Evolutionary conservation across 768 basidiomycete species (phyloP), one percentile per base, ranked within the genome.

Genomic region (Cantharellus cinnabarinus): DNA sequence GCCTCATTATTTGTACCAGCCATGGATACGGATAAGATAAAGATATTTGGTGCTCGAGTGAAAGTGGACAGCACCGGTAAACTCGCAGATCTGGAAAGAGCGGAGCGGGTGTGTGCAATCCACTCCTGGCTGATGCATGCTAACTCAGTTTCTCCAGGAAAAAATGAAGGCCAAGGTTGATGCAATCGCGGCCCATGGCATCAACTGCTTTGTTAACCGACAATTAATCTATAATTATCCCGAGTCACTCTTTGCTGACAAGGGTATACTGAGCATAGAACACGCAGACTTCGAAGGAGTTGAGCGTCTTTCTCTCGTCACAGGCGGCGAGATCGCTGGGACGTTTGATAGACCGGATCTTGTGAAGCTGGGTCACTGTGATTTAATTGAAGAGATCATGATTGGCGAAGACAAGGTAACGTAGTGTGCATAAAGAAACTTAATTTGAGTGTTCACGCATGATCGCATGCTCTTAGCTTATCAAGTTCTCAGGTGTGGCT

Each of bases 1-100:
- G 57, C 54, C 42, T 7, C 4, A 14, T 34, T 53, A 37, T 56
- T 41, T 20, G 35, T 57, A 5, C 7, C 63, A 93, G 91, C 95
- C 2, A 98, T 98, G 95, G 95, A 99, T 72, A 99, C 95, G 37
- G 95, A 99, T 73, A 99, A 99, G 71, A 95, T 98, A 76, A 99
- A 99, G 73, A 85, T 99, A 62, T 99, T 99, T 62, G 95, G 95
- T 50, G 94, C 95, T 0, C 79, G 90, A 42, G 82, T 98, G 62
- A 89, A 91, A 71, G 95, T 98, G 3, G 94, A 97, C 66, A 77
- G 87, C 52, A 94, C 95, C 2, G 87, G 93, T 57, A 97, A 99
- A 73, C 80, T 99, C 4, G 95, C 95, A 4, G 95, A 99, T 70
- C 81, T 99, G 15, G 95, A 99, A 70, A 83, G 93, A 5, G 95